Evolutionary conservation across 257 asterid genomes (phyloP).

Genomic region (Striga asiatica): DNA sequence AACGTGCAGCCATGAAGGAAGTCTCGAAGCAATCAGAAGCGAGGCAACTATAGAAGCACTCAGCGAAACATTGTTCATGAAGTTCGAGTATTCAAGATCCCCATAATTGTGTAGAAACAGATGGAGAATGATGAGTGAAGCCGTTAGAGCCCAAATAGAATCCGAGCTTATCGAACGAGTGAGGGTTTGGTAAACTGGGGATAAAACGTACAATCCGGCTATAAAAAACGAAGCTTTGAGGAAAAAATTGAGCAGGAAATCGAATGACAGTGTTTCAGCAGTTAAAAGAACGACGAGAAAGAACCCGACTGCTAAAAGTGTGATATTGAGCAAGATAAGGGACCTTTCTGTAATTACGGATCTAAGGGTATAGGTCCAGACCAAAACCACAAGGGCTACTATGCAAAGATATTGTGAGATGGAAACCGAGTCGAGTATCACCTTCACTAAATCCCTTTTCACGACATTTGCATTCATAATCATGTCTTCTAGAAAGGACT

Average conservation of each 20-base stretch:
- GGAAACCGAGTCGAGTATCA: slow-evolving; percentile 69
- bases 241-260: slow-evolving; percentile 40
- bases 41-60: slow-evolving; percentile 89
- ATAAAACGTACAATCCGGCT: slow-evolving; percentile 53
- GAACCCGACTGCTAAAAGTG: slow-evolving; percentile 66
- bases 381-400: slow-evolving; percentile 77
- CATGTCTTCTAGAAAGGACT: slow-evolving; percentile 81
- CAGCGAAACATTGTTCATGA: slow-evolving; percentile 34
- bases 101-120: slow-evolving; percentile 36
- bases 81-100: slow-evolving; percentile 44
- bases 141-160: slow-evolving; percentile 85
- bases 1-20: slow-evolving; percentile 79
- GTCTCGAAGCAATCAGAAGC: slow-evolving; percentile 77
- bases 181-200: slow-evolving; percentile 77
- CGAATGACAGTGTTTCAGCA: slow-evolving; percentile 48
- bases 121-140: slow-evolving; percentile 43
- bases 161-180: slow-evolving; percentile 85
- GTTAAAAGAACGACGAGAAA: slow-evolving; percentile 51
- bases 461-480: slow-evolving; percentile 96
- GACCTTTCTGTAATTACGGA: slow-evolving; percentile 40
- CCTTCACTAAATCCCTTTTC: slow-evolving; percentile 72
- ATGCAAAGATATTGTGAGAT: slow-evolving; percentile 83
- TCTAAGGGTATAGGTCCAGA: slow-evolving; percentile 76
- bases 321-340: slow-evolving; percentile 48
- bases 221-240: slow-evolving; percentile 64